Conservation (phyloP, 1,284 basidiomycete species). For the Heterobasidion parviporum region DNA sequence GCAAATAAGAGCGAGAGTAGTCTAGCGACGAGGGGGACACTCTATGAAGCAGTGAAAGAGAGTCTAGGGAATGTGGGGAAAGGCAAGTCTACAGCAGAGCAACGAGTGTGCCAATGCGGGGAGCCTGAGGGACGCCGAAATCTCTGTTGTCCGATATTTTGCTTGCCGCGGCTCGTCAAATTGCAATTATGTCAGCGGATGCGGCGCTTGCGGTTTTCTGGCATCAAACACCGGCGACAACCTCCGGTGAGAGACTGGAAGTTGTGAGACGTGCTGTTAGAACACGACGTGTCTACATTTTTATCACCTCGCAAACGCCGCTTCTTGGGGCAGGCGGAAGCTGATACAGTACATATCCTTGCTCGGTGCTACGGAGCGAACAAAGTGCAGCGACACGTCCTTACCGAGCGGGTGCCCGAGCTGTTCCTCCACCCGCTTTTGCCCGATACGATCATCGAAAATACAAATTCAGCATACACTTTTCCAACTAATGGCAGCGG, state of each 20-base stretch:
- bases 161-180: neutral
- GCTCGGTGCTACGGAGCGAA: slow-evolving; percentile 91
- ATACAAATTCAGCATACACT: neutral
- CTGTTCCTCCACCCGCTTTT: slow-evolving; percentile 65
- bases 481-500: neutral
- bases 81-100: neutral
- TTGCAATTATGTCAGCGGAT: neutral
- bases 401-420: slow-evolving; percentile 51
- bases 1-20: neutral
- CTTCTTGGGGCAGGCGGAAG: slow-evolving; percentile 72
- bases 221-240: no score
- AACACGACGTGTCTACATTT: neutral
- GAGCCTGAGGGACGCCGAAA: neutral
- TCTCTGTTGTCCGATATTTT: neutral
- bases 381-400: slow-evolving; percentile 63
- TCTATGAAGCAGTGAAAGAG: neutral
- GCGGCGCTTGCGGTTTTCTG: neutral
- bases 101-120: neutral
- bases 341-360: slow-evolving; percentile 99
- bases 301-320: slow-evolving; percentile 32
- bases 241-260: no score
- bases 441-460: neutral
- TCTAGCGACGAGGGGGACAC: neutral
- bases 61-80: neutral
- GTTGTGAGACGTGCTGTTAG: no score